phyloP scores from a whole-genome alignment of 306 rosid species.

The Senna tora region DNA sequence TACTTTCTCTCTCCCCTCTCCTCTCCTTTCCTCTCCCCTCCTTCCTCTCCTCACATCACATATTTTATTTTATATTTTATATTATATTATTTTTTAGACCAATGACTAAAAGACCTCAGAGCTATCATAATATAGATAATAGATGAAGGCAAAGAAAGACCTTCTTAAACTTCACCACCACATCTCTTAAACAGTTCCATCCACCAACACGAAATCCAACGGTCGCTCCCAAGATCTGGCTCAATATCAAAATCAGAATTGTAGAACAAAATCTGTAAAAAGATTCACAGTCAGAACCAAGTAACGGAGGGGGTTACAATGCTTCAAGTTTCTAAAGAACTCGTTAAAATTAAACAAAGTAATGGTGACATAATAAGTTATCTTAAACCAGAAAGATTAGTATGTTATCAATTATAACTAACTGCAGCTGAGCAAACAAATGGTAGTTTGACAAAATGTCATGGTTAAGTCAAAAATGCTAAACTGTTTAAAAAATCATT shows the following conservation, averaged over 20 bases:
- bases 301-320: constrained; percentile 9
- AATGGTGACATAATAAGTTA: constrained; percentile 11
- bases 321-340: constrained; percentile 16
- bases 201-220: constrained; percentile 83
- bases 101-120: too few relatives aligned
- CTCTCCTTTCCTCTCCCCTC: too few relatives aligned
- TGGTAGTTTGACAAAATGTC: too few relatives aligned
- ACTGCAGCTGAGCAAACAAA: background rate
- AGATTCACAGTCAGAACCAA: constrained; percentile 29
- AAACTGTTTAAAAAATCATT: background rate
- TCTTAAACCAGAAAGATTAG: constrained; percentile 23
- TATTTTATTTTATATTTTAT: too few relatives aligned
- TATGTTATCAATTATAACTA: constrained; percentile 18
- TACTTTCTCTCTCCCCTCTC: too few relatives aligned
- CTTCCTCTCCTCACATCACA: too few relatives aligned
- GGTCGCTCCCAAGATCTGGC: constrained; percentile 71
- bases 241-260: constrained; percentile 75
- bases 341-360: constrained; percentile 18
- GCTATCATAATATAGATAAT: constrained; percentile 21
- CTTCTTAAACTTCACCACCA: constrained; percentile 79
- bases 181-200: constrained; percentile 75
- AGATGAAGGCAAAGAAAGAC: constrained; percentile 49
- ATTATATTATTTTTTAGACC: too few relatives aligned
- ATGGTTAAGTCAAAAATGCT: background rate
- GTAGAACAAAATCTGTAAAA: constrained; percentile 67